A percentile compares a stretch with the other conserved stretches of the same genome.
Conservation (phyloP, 495 filamentous ascomycete species). For the Hypomontagnella submonticulosa region DNA sequence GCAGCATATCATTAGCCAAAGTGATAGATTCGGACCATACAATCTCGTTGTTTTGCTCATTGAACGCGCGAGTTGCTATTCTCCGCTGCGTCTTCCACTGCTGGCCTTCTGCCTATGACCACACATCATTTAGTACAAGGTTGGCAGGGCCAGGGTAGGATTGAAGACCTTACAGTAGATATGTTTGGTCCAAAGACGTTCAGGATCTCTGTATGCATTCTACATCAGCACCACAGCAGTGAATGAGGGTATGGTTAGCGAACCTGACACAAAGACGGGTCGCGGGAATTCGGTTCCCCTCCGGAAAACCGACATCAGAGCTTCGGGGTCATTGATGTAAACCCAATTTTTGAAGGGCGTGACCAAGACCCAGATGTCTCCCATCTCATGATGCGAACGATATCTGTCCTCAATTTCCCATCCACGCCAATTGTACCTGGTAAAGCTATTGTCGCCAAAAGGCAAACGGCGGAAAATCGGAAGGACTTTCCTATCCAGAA, state of each 20-base stretch:
- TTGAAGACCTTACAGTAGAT: slow-evolving; percentile 4
- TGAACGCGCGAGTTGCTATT: slow-evolving; percentile 55
- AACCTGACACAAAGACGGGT: slow-evolving; percentile 42
- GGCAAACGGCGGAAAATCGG: slow-evolving; percentile 33
- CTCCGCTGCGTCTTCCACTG: slow-evolving; percentile 63
- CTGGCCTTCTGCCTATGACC: slow-evolving; percentile 41
- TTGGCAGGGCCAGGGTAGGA: not conserved
- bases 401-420: slow-evolving; percentile 54
- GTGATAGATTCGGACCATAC: slow-evolving; percentile 60
- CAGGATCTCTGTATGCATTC: not conserved
- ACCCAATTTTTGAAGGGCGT: slow-evolving; percentile 55
- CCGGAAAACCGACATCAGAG: slow-evolving; percentile 51
- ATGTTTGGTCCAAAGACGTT: slow-evolving; percentile 19
- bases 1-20: slow-evolving; percentile 62
- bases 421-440: slow-evolving; percentile 48
- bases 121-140: not conserved
- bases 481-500: slow-evolving; percentile 44
- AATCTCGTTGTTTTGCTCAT: slow-evolving; percentile 59
- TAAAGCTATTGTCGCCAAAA: slow-evolving; percentile 48
- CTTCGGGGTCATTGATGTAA: slow-evolving; percentile 55
- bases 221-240: not conserved
- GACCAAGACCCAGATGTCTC: slow-evolving; percentile 56
- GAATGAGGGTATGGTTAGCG: not conserved
- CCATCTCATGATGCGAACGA: slow-evolving; percentile 53
- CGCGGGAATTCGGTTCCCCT: slow-evolving; percentile 57